Evolutionary conservation across 345 rosid species (phyloP), one percentile per base, ranked within the genome.

Genomic region (Gossypium herbaceum): DNA sequence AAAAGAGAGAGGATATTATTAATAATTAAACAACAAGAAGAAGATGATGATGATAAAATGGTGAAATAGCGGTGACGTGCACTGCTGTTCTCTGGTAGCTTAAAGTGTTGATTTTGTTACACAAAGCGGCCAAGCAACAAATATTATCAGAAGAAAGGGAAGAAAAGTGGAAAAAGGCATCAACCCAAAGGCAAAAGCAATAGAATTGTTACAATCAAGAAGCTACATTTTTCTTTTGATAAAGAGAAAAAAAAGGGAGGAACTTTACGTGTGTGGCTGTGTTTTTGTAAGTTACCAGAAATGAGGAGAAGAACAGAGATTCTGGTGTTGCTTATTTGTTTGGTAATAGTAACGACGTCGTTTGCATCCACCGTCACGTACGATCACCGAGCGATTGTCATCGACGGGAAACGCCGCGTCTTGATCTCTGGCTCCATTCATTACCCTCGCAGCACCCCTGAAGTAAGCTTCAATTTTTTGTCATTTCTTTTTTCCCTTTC

Each of bases 391-490:
- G 91, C 98, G 20, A 27, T 94, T 74, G 82, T 92, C 71, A 83
- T 94, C 77, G 92, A 84, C 69, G 98, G 98, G 19, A 88, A 88
- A 66, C 83, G 95, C 64, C 84, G 89, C 61, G 82, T 94, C 73
- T 79, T 94, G 73, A 71, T 92, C 76, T 92, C 98, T 55, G 98
- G 98, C 29, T 90, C 98, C 73, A 92, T 94, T 82, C 98, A 94
- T 80, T 94, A 94, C 77, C 98, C 98, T 22, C 94, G 98, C 47
- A 94, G 98, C 73, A 88, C 97, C 47, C 93, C 95, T 2, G 94
- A 94, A 85, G 98, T 94, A 56, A 20, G 6, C 9, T 9, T 48
- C 12, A 24, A 0, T 61, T 65, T 29, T 60, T 20, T 11, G 22
- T n/a, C 59, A 19, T 9, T 57, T 45, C 12, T 39, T 48, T 72